Conservation (phyloP, 768 basidiomycete species). For the Tubosaeta sp. region DNA sequence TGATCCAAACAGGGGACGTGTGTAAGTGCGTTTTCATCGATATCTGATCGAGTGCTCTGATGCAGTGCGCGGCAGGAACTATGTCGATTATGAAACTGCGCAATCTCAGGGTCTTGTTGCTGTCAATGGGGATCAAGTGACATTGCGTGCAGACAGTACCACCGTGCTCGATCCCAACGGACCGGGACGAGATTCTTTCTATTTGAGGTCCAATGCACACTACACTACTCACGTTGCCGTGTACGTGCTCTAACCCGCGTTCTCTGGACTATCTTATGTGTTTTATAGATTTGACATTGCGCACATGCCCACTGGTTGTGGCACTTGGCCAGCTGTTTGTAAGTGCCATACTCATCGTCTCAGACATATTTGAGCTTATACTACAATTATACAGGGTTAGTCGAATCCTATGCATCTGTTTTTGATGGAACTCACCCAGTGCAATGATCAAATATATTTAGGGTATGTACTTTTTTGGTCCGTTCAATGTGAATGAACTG, state of each 20-base stretch:
- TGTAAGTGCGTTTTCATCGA: conserved; percentile 10
- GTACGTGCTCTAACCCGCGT: conserved; percentile 5
- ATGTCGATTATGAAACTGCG: conserved; percentile 47
- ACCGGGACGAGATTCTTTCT: conserved; percentile 35
- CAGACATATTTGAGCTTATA: neutral
- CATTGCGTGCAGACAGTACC: conserved; percentile 33
- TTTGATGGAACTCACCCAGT: neutral
- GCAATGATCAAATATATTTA: neutral
- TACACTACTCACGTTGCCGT: conserved; percentile 35
- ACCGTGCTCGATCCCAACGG: conserved; percentile 27
- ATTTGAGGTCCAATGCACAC: conserved; percentile 25
- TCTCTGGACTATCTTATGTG: neutral
- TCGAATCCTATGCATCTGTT: neutral
- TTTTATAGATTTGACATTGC: conserved; percentile 32
- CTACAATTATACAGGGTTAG: conserved; percentile 12
- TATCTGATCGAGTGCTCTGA: neutral
- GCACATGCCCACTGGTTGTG: conserved; percentile 39
- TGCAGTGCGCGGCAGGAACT: conserved; percentile 29
- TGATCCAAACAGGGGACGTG: conserved; percentile 30
- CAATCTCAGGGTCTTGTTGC: conserved; percentile 55
- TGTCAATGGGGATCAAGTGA: conserved; percentile 40
- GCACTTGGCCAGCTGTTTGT: conserved; percentile 38
- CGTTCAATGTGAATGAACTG: neutral
- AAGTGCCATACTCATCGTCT: conserved; percentile 2
- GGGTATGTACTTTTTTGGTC: conserved; percentile 11